Base-by-base conservation (phyloP, 441 rosid species). In the Populus hybrid region DNA sequence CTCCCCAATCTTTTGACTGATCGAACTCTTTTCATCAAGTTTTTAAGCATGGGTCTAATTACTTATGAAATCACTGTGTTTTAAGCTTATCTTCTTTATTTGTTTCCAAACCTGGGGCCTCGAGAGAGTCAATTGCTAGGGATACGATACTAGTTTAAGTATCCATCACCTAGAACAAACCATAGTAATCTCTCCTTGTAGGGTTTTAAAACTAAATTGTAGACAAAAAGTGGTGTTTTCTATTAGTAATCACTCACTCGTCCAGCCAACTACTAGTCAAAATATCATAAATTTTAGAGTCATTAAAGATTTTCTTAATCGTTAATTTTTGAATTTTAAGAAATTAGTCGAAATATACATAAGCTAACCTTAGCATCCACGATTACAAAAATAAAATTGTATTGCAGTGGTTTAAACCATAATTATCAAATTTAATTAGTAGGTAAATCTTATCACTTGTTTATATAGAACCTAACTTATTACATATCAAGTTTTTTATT, bases 1-100 rank as follows among this genome's bases (percentile, higher is more conserved):
- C 1, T 23, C 34, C 10, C 75, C 76, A 10, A 50, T 38, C 79
- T 83, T 84, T 83, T 50, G 87, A 83, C 86, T n/a, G 3, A 70
- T 68, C 80, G 59, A n/a, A 24, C n/a, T 63, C 71, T n/a, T 72
- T 61, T 24, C 65, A 64, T 16, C 38, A 19, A 3, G 46, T 63
- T 71, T 38, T 23, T 34, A 26, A 30, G 3, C 6, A 8, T 57
- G 66, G 42, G 57, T 65, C 12, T 19, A 66, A 35, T 30, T 72
- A 66, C 67, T 11, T 24, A 28, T 23, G 18, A 40, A 8, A 3
- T 5, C 28, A 30, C 23, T 26, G 18, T 50, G 57, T 50, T 50
- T 14, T 5, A 14, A 14, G 75, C 26, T 28, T 1, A 66, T 34
- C 28, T 59, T 76, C 12, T 32, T 67, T 68, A 18, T 38, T 46